Conservation (phyloP, 2,329 filamentous ascomycete genomes). For the Lecanoromycetidae sp. region DNA sequence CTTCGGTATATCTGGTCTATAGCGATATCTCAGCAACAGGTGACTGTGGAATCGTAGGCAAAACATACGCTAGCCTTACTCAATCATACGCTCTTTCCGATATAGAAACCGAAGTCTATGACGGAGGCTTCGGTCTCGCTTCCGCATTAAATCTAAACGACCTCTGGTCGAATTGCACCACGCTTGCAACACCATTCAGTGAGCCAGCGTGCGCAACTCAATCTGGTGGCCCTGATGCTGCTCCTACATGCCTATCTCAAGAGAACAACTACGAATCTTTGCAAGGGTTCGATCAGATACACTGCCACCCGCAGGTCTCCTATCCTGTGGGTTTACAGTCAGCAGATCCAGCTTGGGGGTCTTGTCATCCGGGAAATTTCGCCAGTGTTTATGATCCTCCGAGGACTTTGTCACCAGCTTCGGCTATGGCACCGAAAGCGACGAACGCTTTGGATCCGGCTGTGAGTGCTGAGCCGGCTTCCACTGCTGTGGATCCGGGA, state of each 20-base stretch:
- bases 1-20: background rate
- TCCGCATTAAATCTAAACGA: background rate
- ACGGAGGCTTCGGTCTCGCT: background rate
- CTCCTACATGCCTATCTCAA: background rate
- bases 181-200: background rate
- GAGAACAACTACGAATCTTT: background rate
- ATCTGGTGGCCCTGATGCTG: too few relatives aligned
- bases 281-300: background rate
- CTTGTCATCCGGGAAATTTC: background rate
- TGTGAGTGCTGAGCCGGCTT: background rate
- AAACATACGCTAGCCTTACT: background rate
- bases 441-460: background rate
- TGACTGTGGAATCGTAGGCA: background rate
- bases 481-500: background rate
- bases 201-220: too few relatives aligned
- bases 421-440: background rate
- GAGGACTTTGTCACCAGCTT: background rate
- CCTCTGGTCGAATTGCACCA: background rate
- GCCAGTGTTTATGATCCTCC: background rate
- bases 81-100: background rate
- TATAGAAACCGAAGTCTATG: background rate
- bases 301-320: background rate
- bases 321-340: background rate
- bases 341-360: background rate
- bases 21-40: background rate